Evolutionary conservation across 2,329 filamentous ascomycete genomes (phyloP).

Genomic region (Chaetomium sp.): DNA sequence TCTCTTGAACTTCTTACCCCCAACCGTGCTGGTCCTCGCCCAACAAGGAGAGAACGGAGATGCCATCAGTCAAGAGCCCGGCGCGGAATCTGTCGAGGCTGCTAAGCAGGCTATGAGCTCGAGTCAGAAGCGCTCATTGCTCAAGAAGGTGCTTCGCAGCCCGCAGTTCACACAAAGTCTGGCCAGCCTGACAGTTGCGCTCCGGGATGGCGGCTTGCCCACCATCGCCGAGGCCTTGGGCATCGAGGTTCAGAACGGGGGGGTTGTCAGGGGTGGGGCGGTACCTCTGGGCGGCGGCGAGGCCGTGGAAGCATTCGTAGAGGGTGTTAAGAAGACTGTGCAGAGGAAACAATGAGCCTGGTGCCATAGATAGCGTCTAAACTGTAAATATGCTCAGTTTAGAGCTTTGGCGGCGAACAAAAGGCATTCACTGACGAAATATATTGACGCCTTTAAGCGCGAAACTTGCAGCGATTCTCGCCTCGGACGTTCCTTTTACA

Average conservation of each 20-base stretch:
- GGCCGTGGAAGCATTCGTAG: constrained; percentile 84
- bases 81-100: constrained; percentile 60
- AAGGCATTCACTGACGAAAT: too few relatives aligned
- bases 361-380: too few relatives aligned
- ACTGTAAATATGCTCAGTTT: too few relatives aligned
- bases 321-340: constrained; percentile 77
- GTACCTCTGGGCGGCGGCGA: constrained; percentile 84
- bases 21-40: constrained; percentile 68
- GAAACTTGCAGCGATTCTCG: not conserved
- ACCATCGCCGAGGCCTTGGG: constrained; percentile 82
- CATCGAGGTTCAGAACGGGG: constrained; percentile 76
- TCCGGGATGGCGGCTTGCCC: constrained; percentile 84
- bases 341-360: constrained; percentile 42
- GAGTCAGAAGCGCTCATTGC: constrained; percentile 70
- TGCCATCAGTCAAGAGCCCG: constrained; percentile 56
- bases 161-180: constrained; percentile 89
- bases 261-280: constrained; percentile 67
- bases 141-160: constrained; percentile 76
- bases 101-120: constrained; percentile 67
- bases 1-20: constrained; percentile 72
- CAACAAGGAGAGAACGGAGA: constrained; percentile 58
- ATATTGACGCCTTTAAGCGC: too few relatives aligned
- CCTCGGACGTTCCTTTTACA: not conserved
- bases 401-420: too few relatives aligned
- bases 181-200: constrained; percentile 74